Percentiles rank a stretch among this genome's conserved stretches.
These are phyloP conservation scores for Pezicula radicicola DNA, from an alignment of 2,329 filamentous ascomycete genomes.

Conservation along the genomic window DNA sequence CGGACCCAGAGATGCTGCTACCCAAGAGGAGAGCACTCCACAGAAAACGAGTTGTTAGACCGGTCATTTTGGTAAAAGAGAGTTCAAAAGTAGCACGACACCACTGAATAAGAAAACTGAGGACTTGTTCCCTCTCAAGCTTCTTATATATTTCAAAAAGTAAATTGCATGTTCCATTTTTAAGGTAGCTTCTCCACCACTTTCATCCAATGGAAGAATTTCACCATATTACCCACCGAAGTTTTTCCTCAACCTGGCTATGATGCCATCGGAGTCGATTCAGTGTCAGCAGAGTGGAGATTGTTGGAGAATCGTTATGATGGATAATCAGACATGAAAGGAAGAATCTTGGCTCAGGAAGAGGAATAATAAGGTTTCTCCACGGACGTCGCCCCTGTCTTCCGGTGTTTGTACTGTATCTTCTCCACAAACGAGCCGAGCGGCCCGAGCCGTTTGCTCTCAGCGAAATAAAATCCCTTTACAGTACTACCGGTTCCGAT, in stretches of 20 bases:
- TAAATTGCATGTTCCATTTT: not conserved
- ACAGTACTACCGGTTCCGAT: too few relatives aligned
- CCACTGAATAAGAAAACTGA: not conserved
- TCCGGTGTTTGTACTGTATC: too few relatives aligned
- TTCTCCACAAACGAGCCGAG: too few relatives aligned
- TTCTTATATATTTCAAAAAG: not conserved
- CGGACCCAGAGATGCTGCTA: not conserved
- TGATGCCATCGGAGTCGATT: not conserved
- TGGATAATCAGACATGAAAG: not conserved
- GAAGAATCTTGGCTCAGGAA: not conserved
- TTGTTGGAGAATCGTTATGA: not conserved
- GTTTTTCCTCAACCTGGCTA: not conserved
- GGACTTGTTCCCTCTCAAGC: not conserved
- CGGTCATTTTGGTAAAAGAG: not conserved
- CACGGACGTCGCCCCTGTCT: not conserved
- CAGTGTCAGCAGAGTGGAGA: not conserved
- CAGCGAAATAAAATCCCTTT: too few relatives aligned
- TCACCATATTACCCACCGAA: not conserved
- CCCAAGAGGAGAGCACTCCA: not conserved
- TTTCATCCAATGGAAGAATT: not conserved
- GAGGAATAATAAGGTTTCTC: not conserved
- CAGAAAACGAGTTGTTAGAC: not conserved
- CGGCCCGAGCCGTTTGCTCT: too few relatives aligned
- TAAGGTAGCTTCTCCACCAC: not conserved
- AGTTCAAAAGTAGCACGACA: not conserved